Evolutionary conservation across 164 flowering plant species (phyloP), one percentile per base, ranked within the genome.

Genomic region (Santalum album): DNA sequence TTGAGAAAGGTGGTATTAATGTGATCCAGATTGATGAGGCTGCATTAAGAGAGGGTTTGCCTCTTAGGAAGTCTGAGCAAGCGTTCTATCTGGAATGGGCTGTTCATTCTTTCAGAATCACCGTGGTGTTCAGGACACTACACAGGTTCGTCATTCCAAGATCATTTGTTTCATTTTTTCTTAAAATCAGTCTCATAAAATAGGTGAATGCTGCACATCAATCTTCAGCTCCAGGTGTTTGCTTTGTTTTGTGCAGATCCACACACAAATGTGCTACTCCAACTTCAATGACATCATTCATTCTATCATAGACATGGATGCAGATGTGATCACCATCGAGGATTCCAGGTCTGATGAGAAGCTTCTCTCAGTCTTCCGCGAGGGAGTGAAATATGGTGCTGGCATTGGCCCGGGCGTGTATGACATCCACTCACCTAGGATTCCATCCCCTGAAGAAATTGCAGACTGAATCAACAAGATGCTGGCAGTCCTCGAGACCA

Each of bases 11-110:
- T 12, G 52, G 60, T 32, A 47, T 57, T 20, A 58, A 35, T 23
- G 54, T 48, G 2, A 58, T 58, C 21, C 54, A 58, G 27, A 58
- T 58, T 50, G 61, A 58, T 39, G 61, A 58, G 54, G 54, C 54
- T 23, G 54, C 61, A 38, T 19, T 35, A 18, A 34, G 45, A 15
- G 61, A 49, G 24, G 61, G 61, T 7, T 25, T 58, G 53, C 61
- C 61, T 15, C 47, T 58, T 15, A 49, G 61, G 54, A 58, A 58
- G 54, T 57, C 54, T 19, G 46, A 49, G 46, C 34, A 35, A 34
- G 53, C 54, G 9, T 58, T 58, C 34, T 58, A 58, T 24, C 25
- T 58, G 54, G 61, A 58, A 2, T 58, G 61, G 61, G 54, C 54
- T 49, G 54, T 58, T n/a, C 61, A 48, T 54, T 58, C 60, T 27